Evolutionary conservation across 169 alveolate species (phyloP).

Genomic region (Plasmodium blacklocki): DNA sequence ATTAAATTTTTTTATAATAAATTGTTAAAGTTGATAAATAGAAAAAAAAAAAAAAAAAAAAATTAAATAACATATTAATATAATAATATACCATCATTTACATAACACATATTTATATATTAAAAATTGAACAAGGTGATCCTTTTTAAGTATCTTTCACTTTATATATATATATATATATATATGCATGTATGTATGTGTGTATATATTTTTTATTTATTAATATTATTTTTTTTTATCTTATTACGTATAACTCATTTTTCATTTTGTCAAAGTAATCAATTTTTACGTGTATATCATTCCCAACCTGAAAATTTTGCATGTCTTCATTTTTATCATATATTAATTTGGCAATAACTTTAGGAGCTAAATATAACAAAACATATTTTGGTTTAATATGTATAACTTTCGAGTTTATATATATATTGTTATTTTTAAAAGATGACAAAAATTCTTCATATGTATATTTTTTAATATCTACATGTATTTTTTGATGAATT

Average conservation of each 20-base stretch:
- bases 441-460: conserved; percentile 53
- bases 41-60: background rate
- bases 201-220: background rate
- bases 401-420: conserved; percentile 28
- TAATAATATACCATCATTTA: background rate
- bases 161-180: background rate
- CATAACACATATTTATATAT: no score
- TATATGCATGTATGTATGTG: no score
- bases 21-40: background rate
- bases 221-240: background rate
- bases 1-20: background rate
- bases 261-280: conserved; percentile 20
- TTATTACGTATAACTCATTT: conserved; percentile 35
- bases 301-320: conserved; percentile 12
- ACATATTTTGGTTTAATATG: background rate
- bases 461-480: conserved; percentile 37
- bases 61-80: background rate
- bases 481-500: conserved; percentile 44
- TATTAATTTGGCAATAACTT: conserved; percentile 34
- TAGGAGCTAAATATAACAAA: conserved; percentile 56
- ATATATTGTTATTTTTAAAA: conserved; percentile 16
- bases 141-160: background rate
- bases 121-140: background rate
- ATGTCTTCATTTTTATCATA: conserved; percentile 6
- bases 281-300: conserved; percentile 4